phyloP scores from a whole-genome alignment of 495 filamentous ascomycete genomes.

The Aeminium ludgeri region DNA sequence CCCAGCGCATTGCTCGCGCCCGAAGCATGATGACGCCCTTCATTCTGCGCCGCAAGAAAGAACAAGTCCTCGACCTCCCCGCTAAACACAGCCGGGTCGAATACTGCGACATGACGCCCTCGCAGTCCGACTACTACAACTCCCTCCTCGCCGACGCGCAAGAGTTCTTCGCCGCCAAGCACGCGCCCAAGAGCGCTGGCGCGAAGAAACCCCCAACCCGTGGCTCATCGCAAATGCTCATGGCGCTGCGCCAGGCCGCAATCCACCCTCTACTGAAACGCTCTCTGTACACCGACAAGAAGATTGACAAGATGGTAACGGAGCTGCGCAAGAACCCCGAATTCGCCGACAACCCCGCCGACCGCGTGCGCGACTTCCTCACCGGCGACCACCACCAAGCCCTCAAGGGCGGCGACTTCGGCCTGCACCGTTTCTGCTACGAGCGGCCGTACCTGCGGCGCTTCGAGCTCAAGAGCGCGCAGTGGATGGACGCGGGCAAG shows the following conservation, averaged over 20 bases:
- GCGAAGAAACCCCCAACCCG: constrained; percentile 28
- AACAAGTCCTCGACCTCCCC: constrained; percentile 78
- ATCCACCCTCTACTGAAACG: constrained; percentile 85
- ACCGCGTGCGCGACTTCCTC: constrained; percentile 8
- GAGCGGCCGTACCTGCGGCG: constrained; percentile 44
- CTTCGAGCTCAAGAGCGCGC: constrained; percentile 51
- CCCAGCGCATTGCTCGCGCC: constrained; percentile 68
- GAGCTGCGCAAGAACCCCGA: constrained; percentile 52
- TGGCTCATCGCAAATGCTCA: constrained; percentile 49
- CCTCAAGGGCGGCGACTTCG: constrained; percentile 42
- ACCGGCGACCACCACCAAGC: constrained; percentile 4
- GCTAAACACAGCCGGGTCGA: constrained; percentile 63
- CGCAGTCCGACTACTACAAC: constrained; percentile 53
- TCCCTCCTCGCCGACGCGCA: constrained; percentile 37
- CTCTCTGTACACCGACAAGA: constrained; percentile 54
- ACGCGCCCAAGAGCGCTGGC: constrained; percentile 37
- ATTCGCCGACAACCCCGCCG: constrained; percentile 4
- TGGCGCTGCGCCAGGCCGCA: constrained; percentile 79
- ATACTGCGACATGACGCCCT: constrained; percentile 60
- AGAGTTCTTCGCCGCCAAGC: constrained; percentile 38
- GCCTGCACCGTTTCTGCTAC: constrained; percentile 63
- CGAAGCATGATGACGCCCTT: constrained; percentile 90
- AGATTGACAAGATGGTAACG: constrained; percentile 54
- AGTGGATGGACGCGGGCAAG: constrained; percentile 92
- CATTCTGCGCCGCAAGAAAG: constrained; percentile 81